Conservation (phyloP, 345 rosid genomes). For the Passiflora organensis region DNA sequence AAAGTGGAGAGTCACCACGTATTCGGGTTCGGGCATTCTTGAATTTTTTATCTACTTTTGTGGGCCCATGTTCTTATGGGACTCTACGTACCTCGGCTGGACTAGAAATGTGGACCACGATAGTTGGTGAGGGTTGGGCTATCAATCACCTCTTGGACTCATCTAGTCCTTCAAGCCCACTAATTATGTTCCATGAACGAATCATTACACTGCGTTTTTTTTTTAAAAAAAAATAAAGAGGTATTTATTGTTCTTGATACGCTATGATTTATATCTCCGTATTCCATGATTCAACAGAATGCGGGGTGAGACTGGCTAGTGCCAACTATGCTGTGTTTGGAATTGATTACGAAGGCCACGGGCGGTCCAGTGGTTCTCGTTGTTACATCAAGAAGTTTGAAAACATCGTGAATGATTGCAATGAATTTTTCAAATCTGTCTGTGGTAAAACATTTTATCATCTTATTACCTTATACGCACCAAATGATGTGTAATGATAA, state of each 20-base stretch:
- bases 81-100: background rate
- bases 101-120: conserved; percentile 1
- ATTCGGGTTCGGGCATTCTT: too few relatives aligned
- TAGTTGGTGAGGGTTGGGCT: conserved; percentile 12
- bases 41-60: too few relatives aligned
- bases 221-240: too few relatives aligned
- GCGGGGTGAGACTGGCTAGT: conserved; percentile 74
- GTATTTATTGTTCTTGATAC: too few relatives aligned
- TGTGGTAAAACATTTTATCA: conserved; percentile 34
- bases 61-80: background rate
- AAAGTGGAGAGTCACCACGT: too few relatives aligned
- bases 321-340: conserved; percentile 84
- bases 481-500: background rate
- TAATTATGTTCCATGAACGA: too few relatives aligned
- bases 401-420: conserved; percentile 64
- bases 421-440: conserved; percentile 60
- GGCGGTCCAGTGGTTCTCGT: conserved; percentile 77
- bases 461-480: background rate
- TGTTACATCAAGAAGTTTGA: conserved; percentile 89
- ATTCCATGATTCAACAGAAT: conserved; percentile 34
- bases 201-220: too few relatives aligned
- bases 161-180: background rate
- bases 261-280: too few relatives aligned
- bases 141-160: background rate
- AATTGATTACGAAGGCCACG: conserved; percentile 88